These are phyloP conservation scores for Nemania sp. DNA, from an alignment of 2,329 filamentous ascomycete species.

Conservation along the genomic window DNA sequence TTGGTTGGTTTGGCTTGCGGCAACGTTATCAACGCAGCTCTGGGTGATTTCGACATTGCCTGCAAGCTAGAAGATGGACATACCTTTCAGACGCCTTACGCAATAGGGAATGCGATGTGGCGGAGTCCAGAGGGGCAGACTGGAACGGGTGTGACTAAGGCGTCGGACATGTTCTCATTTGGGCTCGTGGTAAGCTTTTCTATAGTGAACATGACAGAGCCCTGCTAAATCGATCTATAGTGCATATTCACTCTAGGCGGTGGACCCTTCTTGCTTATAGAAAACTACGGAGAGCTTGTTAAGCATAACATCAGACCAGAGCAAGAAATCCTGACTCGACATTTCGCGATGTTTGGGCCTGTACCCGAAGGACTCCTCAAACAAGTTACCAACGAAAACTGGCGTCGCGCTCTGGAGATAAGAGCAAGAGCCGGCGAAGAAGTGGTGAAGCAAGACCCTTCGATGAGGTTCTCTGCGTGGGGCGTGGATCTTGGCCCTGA, in stretches of 20 bases:
- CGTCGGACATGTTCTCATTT: conserved; percentile 45
- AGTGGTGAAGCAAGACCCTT: conserved; percentile 1
- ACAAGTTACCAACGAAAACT: conserved; percentile 35
- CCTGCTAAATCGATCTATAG: conserved; percentile 35
- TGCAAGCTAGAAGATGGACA: conserved; percentile 38
- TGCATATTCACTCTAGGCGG: conserved; percentile 44
- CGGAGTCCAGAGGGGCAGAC: conserved; percentile 45
- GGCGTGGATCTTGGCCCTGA: conserved; percentile 12
- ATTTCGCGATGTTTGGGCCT: conserved; percentile 42
- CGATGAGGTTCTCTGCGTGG: conserved; percentile 3
- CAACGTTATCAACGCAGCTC: conserved; percentile 38
- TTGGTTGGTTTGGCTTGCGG: conserved; percentile 42
- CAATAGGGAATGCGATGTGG: conserved; percentile 45
- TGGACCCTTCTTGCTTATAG: conserved; percentile 24
- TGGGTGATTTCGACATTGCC: conserved; percentile 44
- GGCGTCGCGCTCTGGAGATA: conserved; percentile 13
- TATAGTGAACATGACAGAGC: conserved; percentile 16
- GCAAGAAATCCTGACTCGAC: conserved; percentile 40
- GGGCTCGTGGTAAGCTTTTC: conserved; percentile 41
- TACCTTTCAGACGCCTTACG: conserved; percentile 32
- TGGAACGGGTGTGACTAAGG: conserved; percentile 39
- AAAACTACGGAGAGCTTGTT: conserved; percentile 24
- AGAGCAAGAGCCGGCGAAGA: background rate
- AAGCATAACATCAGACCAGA: conserved; percentile 26
- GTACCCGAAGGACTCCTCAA: conserved; percentile 39